Base-by-base conservation (phyloP, 208 protist species). In the Wallacemonas sp. region DNA sequence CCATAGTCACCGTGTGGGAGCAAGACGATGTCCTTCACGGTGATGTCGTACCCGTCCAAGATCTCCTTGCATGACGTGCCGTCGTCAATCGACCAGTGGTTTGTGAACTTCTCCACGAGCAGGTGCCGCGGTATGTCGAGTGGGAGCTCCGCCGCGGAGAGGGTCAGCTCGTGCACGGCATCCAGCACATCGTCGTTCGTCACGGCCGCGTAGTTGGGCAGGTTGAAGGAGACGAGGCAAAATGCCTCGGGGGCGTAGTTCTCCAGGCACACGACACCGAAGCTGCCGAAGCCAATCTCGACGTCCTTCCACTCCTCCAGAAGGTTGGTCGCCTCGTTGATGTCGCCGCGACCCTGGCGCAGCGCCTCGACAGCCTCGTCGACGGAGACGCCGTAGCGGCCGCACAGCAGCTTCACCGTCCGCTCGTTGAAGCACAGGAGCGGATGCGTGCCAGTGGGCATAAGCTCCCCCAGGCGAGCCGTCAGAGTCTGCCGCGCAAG, bases 221-320 rank as follows among this genome's bases (percentile, higher is more conserved):
- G 61, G 58, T 78, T 85, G 70, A 85, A 96, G 1, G 71, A 87
- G 1, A 89, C 85, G 14, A 96, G 34, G 74, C 90, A 96, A 57
- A 96, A 96, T 0, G 83, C 84, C 68, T 96, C 87, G 0, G 90
- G 83, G 11, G 80, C 78, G 65, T 96, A 96, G n/a, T 81, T 68
- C 76, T 96, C 87, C 23, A 96, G 68, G 61, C 77, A 88, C 44
- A 96, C 90, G 19, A 96, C 52, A 27, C 90, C 83, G 61, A 85
- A 96, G 55, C 77, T 79, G 33, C 87, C 83, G 70, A 85, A 90
- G 30, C 65, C 61, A 2, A 63, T 57, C 24, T 75, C 71, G 43
- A 89, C 75, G 29, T 85, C 71, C 9, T 84, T 72, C 44, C 70
- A 66, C 38, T 73, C 72, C 58, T 78, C 65, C 14, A 96, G 65